A percentile compares a stretch with the other conserved stretches of the same genome.
Evolutionary conservation across 192 early-diverging fungal species (phyloP).

Genomic region (Coemansia sp.): DNA sequence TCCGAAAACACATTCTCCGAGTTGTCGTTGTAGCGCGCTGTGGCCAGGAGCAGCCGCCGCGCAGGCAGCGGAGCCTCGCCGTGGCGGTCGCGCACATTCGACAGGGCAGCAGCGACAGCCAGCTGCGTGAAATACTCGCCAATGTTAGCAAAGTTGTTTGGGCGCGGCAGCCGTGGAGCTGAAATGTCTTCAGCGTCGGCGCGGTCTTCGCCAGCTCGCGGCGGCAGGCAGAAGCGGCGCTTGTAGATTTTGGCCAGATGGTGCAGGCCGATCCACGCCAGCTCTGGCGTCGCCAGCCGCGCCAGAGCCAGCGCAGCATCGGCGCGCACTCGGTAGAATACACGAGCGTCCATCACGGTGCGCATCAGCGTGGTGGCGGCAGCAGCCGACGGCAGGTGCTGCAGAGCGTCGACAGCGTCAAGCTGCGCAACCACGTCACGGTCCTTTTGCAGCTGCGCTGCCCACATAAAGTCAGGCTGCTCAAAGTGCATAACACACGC

Average conservation of each 20-base stretch:
- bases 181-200: conserved; percentile 16
- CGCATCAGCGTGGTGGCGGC: conserved; percentile 75
- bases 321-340: conserved; percentile 86
- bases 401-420: conserved; percentile 75
- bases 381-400: conserved; percentile 60
- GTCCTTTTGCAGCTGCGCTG: conserved; percentile 84
- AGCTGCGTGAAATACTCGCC: conserved; percentile 92
- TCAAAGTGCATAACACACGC: conserved; percentile 80
- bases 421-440: conserved; percentile 89
- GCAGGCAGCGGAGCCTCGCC: conserved; percentile 64
- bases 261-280: conserved; percentile 68
- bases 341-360: conserved; percentile 72
- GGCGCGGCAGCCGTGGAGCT: conserved; percentile 64
- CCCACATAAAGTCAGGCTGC: conserved; percentile 96
- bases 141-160: conserved; percentile 85
- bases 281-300: conserved; percentile 55
- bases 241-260: conserved; percentile 75
- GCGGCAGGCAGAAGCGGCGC: conserved; percentile 69
- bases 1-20: conserved; percentile 84
- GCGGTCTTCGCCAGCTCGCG: conserved; percentile 8
- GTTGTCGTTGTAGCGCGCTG: conserved; percentile 94
- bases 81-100: conserved; percentile 63
- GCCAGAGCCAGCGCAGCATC: conserved; percentile 74
- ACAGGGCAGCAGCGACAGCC: conserved; percentile 72
- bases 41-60: conserved; percentile 67